Evolutionary conservation across 768 basidiomycete species (phyloP), one percentile per base, ranked within the genome.

Genomic region (Leccinellum luteum): DNA sequence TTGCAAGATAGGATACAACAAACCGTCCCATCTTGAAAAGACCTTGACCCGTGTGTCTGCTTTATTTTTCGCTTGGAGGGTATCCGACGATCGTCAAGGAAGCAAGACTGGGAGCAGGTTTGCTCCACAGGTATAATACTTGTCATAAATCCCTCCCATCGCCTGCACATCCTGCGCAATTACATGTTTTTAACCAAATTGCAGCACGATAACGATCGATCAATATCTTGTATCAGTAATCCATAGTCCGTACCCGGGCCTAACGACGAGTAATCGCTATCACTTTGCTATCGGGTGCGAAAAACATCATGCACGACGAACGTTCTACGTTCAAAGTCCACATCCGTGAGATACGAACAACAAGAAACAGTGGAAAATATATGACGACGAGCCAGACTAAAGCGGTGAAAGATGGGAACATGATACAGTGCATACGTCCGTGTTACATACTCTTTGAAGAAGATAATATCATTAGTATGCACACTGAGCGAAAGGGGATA

Each of bases 11-110:
- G 9, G 38, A 41, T n/a, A n/a, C n/a, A 38, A 64, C 81, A 81
- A 51, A 80, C 82, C 52, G 81, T 83, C 47, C 79, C 81, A 5
- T 75, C 41, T 69, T 82, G 61, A 84, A 83, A 65, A 75, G 74
- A 38, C 17, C 4, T 38, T 35, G 76, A 81, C 81, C 60, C 71
- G 80, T 63, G 35, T 55, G 50, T 25, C 58, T 28, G 43, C 6
- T 14, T 14, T 38, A 8, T 45, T 13, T 35, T 31, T 3, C n/a
- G 7, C 7, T 5, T 35, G 25, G 14, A 30, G 41, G n/a, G 23
- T 14, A 17, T 31, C 2, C 12, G 30, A 10, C 28, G 30, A 10
- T 12, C 9, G 30, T 31, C 30, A 31, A 31, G 30, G 10, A 31
- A 38, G 9, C 35, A 41, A 41, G 38, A 10, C 38, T n/a, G n/a